Conservation (phyloP, 768 basidiomycete species). For the Psilocybe sp. region DNA sequence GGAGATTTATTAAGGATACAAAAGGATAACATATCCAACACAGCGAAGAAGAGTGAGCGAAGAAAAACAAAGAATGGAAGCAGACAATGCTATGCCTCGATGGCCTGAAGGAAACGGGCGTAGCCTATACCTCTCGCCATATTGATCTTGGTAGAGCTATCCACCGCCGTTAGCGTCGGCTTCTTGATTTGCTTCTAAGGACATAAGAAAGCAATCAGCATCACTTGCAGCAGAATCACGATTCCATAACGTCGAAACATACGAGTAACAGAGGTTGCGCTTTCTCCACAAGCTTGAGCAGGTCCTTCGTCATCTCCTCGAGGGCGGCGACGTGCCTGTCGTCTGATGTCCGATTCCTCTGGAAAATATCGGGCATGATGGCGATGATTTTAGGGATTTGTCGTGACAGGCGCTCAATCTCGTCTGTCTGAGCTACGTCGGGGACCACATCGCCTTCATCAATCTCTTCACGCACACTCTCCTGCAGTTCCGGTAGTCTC, state of each 20-base stretch:
- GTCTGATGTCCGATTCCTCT: slow-evolving; percentile 46
- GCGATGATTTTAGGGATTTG: slow-evolving; percentile 64
- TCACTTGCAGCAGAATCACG: not conserved
- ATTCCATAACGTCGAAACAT: slow-evolving; percentile 22
- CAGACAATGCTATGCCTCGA: slow-evolving; percentile 28
- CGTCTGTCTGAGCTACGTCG: slow-evolving; percentile 44
- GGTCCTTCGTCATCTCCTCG: slow-evolving; percentile 66
- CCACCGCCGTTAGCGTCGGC: slow-evolving; percentile 33
- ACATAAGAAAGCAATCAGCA: slow-evolving; percentile 3
- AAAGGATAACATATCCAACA: not conserved
- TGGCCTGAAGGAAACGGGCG: slow-evolving; percentile 62
- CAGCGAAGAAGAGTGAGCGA: not conserved
- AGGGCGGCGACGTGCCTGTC: slow-evolving; percentile 68
- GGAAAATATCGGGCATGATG: slow-evolving; percentile 65
- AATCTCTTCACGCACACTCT: slow-evolving; percentile 33
- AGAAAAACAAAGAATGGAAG: slow-evolving; percentile 2
- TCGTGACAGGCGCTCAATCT: slow-evolving; percentile 60
- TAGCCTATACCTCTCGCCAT: slow-evolving; percentile 65
- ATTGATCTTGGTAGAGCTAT: slow-evolving; percentile 57
- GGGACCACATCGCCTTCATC: slow-evolving; percentile 32
- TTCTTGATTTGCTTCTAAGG: slow-evolving; percentile 21
- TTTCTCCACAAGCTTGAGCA: slow-evolving; percentile 59
- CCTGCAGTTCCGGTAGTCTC: slow-evolving; percentile 54
- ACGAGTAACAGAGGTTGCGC: slow-evolving; percentile 62
- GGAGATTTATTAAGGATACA: slow-evolving; percentile 1